Conservation (phyloP, 148 eudicot genomes). For the Tetragonia tetragonoides region DNA sequence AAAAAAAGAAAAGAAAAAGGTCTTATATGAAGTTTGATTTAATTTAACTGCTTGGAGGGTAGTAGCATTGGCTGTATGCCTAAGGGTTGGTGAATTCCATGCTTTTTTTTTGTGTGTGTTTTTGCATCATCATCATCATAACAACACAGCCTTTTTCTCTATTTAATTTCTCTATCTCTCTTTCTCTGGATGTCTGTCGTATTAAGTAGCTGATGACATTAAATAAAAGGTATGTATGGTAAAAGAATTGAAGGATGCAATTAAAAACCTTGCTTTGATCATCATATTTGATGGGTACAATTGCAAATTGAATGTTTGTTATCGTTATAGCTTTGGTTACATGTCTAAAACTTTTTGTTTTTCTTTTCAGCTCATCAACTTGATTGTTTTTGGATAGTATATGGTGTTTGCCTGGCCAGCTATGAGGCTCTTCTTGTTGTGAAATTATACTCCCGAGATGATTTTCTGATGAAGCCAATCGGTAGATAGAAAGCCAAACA, state of each 20-base stretch:
- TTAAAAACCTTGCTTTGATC: conserved; percentile 15
- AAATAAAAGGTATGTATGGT: conserved; percentile 6
- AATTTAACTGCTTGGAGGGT: not conserved
- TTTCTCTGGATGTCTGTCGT: not conserved
- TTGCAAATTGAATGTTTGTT: not conserved
- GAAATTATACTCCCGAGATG: not conserved
- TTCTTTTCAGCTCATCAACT: conserved; percentile 1
- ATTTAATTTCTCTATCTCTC: not conserved
- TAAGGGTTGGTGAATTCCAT: conserved; percentile 17
- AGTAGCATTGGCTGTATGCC: conserved; percentile 2
- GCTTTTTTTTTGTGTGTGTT: not conserved
- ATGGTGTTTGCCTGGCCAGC: not conserved
- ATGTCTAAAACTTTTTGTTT: not conserved
- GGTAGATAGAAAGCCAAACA: no score
- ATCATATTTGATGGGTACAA: conserved; percentile 15
- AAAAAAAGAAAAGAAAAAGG: no score
- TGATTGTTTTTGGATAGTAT: conserved; percentile 6
- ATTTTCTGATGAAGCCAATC: no score
- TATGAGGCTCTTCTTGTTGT: not conserved
- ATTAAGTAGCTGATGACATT: not conserved
- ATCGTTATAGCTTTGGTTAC: not conserved
- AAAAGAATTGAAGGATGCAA: not conserved
- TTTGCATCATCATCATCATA: not conserved
- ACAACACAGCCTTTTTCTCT: no score
- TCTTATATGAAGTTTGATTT: not conserved